Evolutionary conservation across 306 rosid genomes (phyloP).

Genomic region (Quercus bicolor): DNA sequence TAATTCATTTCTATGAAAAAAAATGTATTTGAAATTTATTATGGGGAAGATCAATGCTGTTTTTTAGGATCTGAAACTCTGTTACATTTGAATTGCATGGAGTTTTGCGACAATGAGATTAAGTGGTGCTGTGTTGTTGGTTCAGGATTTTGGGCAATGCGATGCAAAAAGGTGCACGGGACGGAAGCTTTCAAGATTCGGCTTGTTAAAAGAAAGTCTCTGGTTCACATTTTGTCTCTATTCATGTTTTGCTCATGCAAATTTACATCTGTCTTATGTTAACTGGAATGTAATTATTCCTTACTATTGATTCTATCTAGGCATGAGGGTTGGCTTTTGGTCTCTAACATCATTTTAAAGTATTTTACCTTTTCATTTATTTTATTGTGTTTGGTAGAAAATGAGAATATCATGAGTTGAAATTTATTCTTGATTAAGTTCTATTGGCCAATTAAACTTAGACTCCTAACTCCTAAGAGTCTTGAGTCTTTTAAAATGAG

Average conservation of each 20-base stretch:
- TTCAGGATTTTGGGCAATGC: slow-evolving; percentile 93
- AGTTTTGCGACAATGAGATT: slow-evolving; percentile 5
- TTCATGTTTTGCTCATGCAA: not conserved
- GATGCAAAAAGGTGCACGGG: slow-evolving; percentile 92
- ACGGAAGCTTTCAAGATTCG: slow-evolving; percentile 88
- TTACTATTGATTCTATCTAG: not conserved
- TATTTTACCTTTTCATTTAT: not conserved
- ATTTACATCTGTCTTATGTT: not conserved
- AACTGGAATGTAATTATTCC: not conserved
- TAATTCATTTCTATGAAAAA: not conserved
- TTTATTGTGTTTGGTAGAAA: not conserved
- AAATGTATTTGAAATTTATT: not conserved
- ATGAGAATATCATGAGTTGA: not conserved
- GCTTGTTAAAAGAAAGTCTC: slow-evolving; percentile 66
- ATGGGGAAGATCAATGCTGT: not conserved
- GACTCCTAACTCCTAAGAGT: not conserved
- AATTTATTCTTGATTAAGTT: not conserved
- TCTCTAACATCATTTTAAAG: not conserved
- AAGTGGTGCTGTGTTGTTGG: slow-evolving; percentile 27
- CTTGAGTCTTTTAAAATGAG: not conserved
- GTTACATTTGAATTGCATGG: not conserved
- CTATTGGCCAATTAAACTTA: not conserved
- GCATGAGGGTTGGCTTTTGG: not conserved
- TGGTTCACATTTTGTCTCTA: slow-evolving; percentile 7
- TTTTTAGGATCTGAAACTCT: not conserved